Conservation (phyloP, 108 stramenopile species). For the Phaeodactylum tricornutum region DNA sequence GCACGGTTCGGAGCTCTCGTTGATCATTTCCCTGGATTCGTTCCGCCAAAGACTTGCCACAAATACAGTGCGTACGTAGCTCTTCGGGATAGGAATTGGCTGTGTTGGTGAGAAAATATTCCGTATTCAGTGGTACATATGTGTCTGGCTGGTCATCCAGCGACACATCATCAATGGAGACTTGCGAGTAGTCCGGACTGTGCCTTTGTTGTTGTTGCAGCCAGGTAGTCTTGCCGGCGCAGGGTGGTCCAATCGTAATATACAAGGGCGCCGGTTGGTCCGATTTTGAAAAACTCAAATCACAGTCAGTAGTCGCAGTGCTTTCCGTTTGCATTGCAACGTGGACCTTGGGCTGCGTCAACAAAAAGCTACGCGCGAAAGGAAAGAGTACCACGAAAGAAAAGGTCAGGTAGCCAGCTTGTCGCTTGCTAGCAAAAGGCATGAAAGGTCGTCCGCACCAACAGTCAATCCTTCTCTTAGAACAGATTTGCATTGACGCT, state of each 20-base stretch:
- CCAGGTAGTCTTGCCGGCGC: slow-evolving; percentile 64
- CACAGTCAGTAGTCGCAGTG: no score
- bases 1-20: slow-evolving; percentile 28
- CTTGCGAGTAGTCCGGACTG: neutral
- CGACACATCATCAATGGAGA: slow-evolving; percentile 35
- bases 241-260: slow-evolving; percentile 72
- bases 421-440: no score
- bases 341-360: no score
- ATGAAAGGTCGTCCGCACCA: no score
- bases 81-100: neutral
- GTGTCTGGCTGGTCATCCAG: slow-evolving; percentile 71
- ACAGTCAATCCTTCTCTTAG: no score
- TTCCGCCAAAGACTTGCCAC: slow-evolving; percentile 26
- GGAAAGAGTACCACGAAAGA: no score
- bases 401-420: no score
- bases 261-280: no score
- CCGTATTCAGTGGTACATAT: slow-evolving; percentile 40
- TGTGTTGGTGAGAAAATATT: slow-evolving; percentile 23
- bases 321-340: no score
- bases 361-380: no score
- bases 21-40: slow-evolving; percentile 27
- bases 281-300: no score
- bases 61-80: slow-evolving; percentile 6
- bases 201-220: slow-evolving; percentile 15
- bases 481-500: no score